A percentile compares a stretch with the other conserved stretches of the same genome.
Conservation (phyloP, 1,139 yeast genomes). For the Saccharomyces hybrid region DNA sequence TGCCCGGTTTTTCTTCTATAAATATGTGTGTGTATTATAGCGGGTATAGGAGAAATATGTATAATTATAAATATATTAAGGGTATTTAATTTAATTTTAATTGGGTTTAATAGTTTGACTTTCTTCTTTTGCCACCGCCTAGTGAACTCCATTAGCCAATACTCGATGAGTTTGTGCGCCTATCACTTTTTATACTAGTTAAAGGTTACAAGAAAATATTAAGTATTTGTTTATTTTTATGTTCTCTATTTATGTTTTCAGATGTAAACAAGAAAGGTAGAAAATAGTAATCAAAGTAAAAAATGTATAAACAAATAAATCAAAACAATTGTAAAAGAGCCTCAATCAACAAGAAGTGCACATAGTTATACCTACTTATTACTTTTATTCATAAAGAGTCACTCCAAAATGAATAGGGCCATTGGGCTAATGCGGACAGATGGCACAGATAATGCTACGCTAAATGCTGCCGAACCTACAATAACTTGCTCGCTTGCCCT, state of each 20-base stretch:
- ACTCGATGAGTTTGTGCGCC: neutral
- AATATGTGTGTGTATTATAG: constrained; percentile 9
- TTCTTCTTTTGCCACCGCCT: neutral
- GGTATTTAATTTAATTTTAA: neutral
- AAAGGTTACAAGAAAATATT: neutral
- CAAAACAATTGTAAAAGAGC: constrained; percentile 33
- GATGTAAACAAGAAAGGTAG: too few relatives aligned
- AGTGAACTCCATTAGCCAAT: neutral
- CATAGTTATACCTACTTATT: constrained; percentile 50
- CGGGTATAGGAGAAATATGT: constrained; percentile 1
- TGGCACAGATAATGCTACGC: neutral
- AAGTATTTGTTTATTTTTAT: neutral
- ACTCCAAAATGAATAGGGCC: constrained; percentile 30
- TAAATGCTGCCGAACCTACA: neutral
- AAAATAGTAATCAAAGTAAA: neutral
- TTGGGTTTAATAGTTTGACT: neutral
- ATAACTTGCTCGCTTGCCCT: neutral
- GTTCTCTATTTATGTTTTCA: neutral
- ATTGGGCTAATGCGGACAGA: neutral
- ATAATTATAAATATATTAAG: neutral
- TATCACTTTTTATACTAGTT: neutral
- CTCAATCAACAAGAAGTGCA: constrained; percentile 20
- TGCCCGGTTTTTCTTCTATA: constrained; percentile 14
- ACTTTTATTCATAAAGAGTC: constrained; percentile 40
- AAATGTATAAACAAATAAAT: constrained; percentile 11